These are phyloP conservation scores for Cyberlindnera maclurae DNA, from an alignment of 805 yeast genomes.

Conservation along the genomic window DNA sequence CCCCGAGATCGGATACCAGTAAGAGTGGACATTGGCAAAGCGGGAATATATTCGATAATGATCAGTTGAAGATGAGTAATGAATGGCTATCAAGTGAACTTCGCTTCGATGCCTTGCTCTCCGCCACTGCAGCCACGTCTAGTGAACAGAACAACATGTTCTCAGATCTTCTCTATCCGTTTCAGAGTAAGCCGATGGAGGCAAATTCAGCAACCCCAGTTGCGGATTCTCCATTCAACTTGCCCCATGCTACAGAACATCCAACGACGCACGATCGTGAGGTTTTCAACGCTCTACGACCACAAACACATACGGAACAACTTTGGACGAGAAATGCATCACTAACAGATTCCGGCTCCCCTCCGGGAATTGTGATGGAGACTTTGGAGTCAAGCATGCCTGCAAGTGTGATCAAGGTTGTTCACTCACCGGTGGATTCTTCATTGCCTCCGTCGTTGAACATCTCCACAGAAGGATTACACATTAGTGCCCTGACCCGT, in stretches of 20 bases:
- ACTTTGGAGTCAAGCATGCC: constrained; percentile 39
- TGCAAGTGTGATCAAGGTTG: constrained; percentile 36
- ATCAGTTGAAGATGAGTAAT: constrained; percentile 7
- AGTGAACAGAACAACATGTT: constrained; percentile 50
- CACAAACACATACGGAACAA: constrained; percentile 8
- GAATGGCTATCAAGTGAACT: constrained; percentile 69
- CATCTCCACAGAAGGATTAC: constrained; percentile 55
- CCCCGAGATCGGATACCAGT: not conserved
- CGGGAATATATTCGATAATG: constrained; percentile 15
- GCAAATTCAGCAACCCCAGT: not conserved
- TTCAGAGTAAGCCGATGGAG: constrained; percentile 1
- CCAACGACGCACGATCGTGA: constrained; percentile 19
- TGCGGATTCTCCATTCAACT: no score
- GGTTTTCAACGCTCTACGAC: constrained; percentile 22
- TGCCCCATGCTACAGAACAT: no score
- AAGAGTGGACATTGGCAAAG: constrained; percentile 1
- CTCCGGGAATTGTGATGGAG: constrained; percentile 11
- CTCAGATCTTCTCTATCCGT: constrained; percentile 42
- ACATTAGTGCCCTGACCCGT: constrained; percentile 63
- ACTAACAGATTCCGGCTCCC: not conserved
- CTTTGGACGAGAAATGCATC: not conserved
- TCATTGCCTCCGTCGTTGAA: constrained; percentile 27
- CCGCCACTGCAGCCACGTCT: constrained; percentile 57
- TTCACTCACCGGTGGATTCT: constrained; percentile 25
- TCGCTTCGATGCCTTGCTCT: constrained; percentile 62